Base-by-base conservation (phyloP, 73 alveolate species). In the Paramecium sonneborni region DNA sequence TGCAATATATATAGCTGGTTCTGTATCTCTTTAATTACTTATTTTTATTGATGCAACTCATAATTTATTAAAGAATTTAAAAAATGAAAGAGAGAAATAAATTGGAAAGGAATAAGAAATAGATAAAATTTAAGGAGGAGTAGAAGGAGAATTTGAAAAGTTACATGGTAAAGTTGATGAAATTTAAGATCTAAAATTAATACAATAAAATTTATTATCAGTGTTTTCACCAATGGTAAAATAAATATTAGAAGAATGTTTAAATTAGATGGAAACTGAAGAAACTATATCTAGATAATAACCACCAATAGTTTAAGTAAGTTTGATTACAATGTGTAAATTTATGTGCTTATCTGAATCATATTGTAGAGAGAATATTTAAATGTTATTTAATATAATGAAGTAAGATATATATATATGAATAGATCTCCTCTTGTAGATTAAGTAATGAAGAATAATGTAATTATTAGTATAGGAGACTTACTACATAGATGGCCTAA, bases 131-230 rank as follows among this genome's bases (percentile, higher is more conserved):
- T 35, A 57, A 46, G 93, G 93, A 3, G 93, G 93, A 1, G 32
- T 62, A 67, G 93, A 86, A 86, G 93, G 88, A 62, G 93, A 86
- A 46, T 86, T 62, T 38, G 93, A 86, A 86, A 86, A 67, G 38
- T 41, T 72, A 24, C 85, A 62, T 62, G 93, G 70, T 1, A 37
- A 24, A 1, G 44, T 86, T 14, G 74, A 58, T 23, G 5, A 62
- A 18, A 86, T 86, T 5, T n/a, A 72, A 41, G 88, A 86, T 62
- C 44, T 35, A 34, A 37, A 46, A 15, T 72, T 72, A 21, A 62
- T 62, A 9, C 48, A 76, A 34, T 62, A 6, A 20, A 86, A 86
- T 86, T 58, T 86, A 39, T 28, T 86, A 24, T 72, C 93, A n/a
- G 67, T 62, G 7, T 86, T 46, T 24, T 38, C 82, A 30, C 88